A percentile compares a stretch with the other conserved stretches of the same genome.
Conservation (phyloP, 306 rosid genomes). For the Lablab purpureus region DNA sequence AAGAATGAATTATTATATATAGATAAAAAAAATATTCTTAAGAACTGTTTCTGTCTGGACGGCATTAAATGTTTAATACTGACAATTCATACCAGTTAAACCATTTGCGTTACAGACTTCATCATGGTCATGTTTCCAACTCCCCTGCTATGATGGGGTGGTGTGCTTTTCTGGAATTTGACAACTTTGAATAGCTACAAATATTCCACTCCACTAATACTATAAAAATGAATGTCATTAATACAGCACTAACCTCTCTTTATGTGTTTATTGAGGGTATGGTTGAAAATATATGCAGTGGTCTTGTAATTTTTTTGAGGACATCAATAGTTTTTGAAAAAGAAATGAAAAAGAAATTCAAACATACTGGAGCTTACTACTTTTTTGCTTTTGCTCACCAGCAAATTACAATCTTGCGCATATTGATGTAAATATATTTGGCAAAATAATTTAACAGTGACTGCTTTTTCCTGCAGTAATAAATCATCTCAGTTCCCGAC, state of each 20-base stretch:
- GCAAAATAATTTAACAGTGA: background rate
- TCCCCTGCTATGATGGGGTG: background rate
- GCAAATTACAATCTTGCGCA: background rate
- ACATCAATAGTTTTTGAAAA: background rate
- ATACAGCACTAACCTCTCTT: background rate
- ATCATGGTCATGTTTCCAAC: background rate
- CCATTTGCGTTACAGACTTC: background rate
- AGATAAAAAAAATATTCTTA: too few relatives aligned
- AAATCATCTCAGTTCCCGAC: slow-evolving; percentile 38
- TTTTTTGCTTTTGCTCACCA: background rate
- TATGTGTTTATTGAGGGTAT: background rate
- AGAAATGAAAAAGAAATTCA: background rate
- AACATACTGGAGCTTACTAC: background rate
- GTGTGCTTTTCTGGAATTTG: background rate
- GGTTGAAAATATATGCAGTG: too few relatives aligned
- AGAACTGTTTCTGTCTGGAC: too few relatives aligned
- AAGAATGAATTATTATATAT: too few relatives aligned
- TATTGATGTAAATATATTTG: too few relatives aligned
- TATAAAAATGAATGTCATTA: background rate
- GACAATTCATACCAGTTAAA: background rate
- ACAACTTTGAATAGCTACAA: background rate
- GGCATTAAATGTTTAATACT: background rate
- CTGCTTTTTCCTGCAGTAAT: slow-evolving; percentile 10
- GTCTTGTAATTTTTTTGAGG: background rate
- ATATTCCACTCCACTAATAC: background rate